Evolutionary conservation across 2,329 filamentous ascomycete species (phyloP), one percentile per base, ranked within the genome.

Genomic region (Talaromyces sp.): DNA sequence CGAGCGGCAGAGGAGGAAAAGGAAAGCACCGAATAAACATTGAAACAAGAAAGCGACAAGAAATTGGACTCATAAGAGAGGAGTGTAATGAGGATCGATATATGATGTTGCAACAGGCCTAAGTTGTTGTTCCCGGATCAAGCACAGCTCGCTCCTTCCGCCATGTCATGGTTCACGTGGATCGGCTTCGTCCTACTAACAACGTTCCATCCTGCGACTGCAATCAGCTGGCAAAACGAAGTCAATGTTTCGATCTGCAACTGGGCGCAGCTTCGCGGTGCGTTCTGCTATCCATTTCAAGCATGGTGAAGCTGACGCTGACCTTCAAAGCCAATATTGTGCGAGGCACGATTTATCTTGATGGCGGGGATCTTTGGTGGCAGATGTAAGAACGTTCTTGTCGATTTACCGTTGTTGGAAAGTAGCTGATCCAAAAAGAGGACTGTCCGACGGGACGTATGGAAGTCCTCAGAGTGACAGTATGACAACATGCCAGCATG

Each of bases 301-400:
- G 10, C 6, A 32, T 17, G 13, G 25, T 32, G 54, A 6, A 5
- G 22, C 19, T 58, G 8, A 49, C 33, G 22, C 19, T 47, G 27
- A 42, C 39, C 4, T 22, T n/a, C 25, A n/a, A 64, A 88, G 86
- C 81, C 64, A 81, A 82, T 42, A 73, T 86, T 2, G 73, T 89
- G 39, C 81, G 81, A 49, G 85, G 90, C 66, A 86, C 81, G 1
- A 74, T 89, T 17, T 90, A 88, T 68, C 71, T 90, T 25, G 87
- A 90, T 69, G 88, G 88, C 42, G 88, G 88, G 3, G 64, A 70
- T 49, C 70, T 88, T 11, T 78, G 64, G 62, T 89, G 86, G 85
- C 64, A 74, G 36, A 78, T 80, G 70, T 73, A 62, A 58, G 66
- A 39, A 25, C 3, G 2, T n/a, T 47, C 15, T 47, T 19, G 11